Conservation (phyloP, 345 rosid genomes). For the Gossypioides kirkii region DNA sequence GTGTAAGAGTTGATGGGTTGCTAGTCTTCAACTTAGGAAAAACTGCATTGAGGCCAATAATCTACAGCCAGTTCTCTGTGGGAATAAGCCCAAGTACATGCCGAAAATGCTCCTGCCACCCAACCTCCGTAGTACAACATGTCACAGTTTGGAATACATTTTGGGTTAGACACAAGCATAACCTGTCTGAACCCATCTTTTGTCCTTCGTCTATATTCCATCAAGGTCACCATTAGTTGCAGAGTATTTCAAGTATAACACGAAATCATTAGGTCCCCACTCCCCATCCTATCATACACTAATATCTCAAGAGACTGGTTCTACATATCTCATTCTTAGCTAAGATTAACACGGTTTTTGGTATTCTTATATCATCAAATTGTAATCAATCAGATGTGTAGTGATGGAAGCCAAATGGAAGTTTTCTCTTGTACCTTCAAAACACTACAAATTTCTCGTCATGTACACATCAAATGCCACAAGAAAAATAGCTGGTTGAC, state of each 20-base stretch:
- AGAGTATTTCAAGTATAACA: not conserved
- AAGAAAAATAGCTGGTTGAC: not conserved
- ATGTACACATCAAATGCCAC: not conserved
- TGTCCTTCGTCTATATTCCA: not conserved
- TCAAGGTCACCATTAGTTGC: not conserved
- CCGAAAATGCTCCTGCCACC: not conserved
- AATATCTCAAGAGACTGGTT: not conserved
- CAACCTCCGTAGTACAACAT: not conserved
- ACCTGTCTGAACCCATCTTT: not conserved
- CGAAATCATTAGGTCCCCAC: slow-evolving; percentile 11
- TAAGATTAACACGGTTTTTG: not conserved
- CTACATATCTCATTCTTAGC: not conserved
- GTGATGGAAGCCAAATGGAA: no score
- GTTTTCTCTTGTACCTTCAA: no score
- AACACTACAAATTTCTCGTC: not conserved
- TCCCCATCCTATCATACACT: not conserved
- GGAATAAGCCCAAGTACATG: not conserved
- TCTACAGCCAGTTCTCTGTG: not conserved
- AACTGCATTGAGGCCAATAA: not conserved
- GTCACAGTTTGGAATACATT: not conserved
- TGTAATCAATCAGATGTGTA: no score
- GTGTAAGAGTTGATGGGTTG: not conserved
- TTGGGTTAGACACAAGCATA: not conserved
- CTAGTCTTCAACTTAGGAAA: not conserved
- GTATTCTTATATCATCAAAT: not conserved